These are phyloP conservation scores for Arthrobotrys iridis DNA, from an alignment of 2,329 filamentous ascomycete genomes.

Conservation along the genomic window DNA sequence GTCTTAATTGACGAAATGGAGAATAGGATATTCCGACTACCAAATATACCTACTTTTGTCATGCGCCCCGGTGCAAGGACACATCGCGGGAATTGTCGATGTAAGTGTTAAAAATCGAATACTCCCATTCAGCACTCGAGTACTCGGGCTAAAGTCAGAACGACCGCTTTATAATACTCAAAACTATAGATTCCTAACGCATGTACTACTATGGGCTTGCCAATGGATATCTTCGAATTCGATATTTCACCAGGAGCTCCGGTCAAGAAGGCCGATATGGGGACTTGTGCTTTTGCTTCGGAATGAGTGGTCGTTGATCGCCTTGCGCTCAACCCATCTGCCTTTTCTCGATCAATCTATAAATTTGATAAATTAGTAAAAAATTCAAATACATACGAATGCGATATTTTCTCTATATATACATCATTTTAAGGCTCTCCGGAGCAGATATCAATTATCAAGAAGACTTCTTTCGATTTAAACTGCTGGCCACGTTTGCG, in stretches of 20 bases:
- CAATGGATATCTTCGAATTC: constrained; percentile 95
- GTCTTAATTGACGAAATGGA: neutral
- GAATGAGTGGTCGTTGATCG: constrained; percentile 62
- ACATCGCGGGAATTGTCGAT: constrained; percentile 88
- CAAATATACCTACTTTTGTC: constrained; percentile 87
- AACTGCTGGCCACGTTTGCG: neutral
- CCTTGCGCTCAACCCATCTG: too few species aligned
- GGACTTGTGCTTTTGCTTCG: constrained; percentile 70
- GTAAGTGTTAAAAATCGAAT: constrained; percentile 58
- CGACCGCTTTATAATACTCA: too few species aligned
- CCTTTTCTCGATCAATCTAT: too few species aligned
- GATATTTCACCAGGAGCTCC: constrained; percentile 78
- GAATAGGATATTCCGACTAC: constrained; percentile 61
- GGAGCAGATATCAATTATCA: too few species aligned
- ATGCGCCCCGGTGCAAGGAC: constrained; percentile 86
- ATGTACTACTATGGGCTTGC: constrained; percentile 86
- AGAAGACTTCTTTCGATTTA: constrained; percentile 47
- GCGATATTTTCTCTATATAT: too few species aligned
- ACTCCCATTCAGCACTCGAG: too few species aligned
- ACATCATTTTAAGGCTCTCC: too few species aligned
- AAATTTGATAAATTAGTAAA: too few species aligned
- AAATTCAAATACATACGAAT: too few species aligned
- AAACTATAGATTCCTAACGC: constrained; percentile 76
- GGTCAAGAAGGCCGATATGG: constrained; percentile 73
- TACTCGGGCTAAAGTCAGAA: too few species aligned